Base-by-base conservation (phyloP, 495 filamentous ascomycete species). In the Trichoderma asperelloides region DNA sequence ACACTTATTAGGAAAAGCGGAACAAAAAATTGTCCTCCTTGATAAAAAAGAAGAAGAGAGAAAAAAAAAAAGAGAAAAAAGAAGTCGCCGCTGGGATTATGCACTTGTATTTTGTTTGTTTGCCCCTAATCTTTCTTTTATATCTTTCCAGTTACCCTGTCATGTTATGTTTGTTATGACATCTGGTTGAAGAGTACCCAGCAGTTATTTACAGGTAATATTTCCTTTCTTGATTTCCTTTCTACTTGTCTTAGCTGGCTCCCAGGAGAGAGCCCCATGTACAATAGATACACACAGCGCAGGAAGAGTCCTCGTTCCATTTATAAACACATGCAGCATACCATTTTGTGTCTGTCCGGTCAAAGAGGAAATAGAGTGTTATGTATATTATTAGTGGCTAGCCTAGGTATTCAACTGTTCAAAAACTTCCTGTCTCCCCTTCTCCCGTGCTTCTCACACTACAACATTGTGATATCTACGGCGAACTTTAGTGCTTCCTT, bases 381-480 rank as follows among this genome's bases (percentile, higher is more conserved):
- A 55, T 23, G 55, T 30, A 60, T 60, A 28, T 30, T 28, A 60
- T 18, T 12, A 60, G 25, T 11, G 55, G 6, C 11, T 55, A 55
- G 55, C 25, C 16, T 60, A 60, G 55, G 55, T 60, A 60, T 28
- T 33, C 25, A 23, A 60, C 0, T 3, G 3, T 60, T 60, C 1
- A 28, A 12, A 3, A 60, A 2, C 25, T 60, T 16, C 9, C 33
- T 37, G 33, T 7, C n/a, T 4, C 21, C 13, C 0, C 23, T 25
- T 30, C 7, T 21, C 0, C n/a, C n/a, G 5, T 51, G n/a, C 21
- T 23, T 28, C 25, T 12, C 9, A 27, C 23, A 4, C 3, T 47
- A 7, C 55, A 55, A 25, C n/a, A 72, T 72, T 71, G 70, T 41
- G 73, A 70, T 27, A 37, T 37, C 33, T 37, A 0, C 66, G 71